Conservation (phyloP, 2,329 filamentous ascomycete genomes). For the Aschersonia sp. region DNA sequence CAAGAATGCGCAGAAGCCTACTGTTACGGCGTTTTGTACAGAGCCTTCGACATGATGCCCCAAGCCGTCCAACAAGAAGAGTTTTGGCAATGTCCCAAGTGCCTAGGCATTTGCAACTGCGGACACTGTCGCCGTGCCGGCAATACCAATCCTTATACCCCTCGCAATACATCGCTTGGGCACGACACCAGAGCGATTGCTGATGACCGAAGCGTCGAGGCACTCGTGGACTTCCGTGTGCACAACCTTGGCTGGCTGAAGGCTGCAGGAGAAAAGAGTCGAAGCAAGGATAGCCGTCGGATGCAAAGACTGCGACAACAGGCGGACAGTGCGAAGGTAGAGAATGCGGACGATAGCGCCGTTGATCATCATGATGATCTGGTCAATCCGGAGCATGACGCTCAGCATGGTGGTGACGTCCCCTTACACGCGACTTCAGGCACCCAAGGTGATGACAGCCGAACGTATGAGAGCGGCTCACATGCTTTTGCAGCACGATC, state of each 20-base stretch:
- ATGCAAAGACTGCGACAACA: conserved; percentile 42
- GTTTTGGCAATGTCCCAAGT: conserved; percentile 82
- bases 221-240: conserved; percentile 76
- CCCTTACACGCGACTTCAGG: not conserved
- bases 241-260: conserved; percentile 80
- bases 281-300: conserved; percentile 40
- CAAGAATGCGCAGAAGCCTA: conserved; percentile 60
- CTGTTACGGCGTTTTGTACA: conserved; percentile 86
- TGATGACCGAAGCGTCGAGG: conserved; percentile 81
- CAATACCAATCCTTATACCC: conserved; percentile 66
- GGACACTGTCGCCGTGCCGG: conserved; percentile 54
- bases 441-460: not conserved
- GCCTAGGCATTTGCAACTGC: conserved; percentile 76
- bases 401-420: not conserved
- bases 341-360: conserved; percentile 18
- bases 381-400: not conserved
- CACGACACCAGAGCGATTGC: conserved; percentile 85
- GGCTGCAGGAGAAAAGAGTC: conserved; percentile 40
- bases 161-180: conserved; percentile 75
- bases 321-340: conserved; percentile 42
- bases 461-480: not conserved
- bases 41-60: conserved; percentile 84
- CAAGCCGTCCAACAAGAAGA: conserved; percentile 66
- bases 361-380: not conserved
- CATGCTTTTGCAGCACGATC: not conserved